phyloP scores from a whole-genome alignment of 768 basidiomycete genomes.

The Amanita polypyramis region DNA sequence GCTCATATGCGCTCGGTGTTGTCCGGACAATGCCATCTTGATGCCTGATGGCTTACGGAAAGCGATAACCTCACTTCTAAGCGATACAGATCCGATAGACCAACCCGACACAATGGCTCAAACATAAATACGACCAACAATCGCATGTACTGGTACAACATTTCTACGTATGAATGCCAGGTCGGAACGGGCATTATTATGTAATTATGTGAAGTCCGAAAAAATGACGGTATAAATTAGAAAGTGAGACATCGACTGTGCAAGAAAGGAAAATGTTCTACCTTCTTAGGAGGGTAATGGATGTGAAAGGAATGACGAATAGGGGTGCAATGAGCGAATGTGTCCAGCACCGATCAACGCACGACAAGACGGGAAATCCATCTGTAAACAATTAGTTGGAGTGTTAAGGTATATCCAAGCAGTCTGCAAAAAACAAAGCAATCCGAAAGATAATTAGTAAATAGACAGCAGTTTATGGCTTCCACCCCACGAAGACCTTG shows the following conservation, averaged over 20 bases:
- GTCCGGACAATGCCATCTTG: background rate
- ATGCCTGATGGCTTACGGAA: too few relatives aligned
- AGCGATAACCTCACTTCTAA: background rate
- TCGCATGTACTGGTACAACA: background rate
- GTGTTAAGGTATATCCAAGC: background rate
- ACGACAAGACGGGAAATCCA: background rate
- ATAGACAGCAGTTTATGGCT: conserved; percentile 15
- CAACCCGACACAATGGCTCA: background rate
- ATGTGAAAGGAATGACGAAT: conserved; percentile 6
- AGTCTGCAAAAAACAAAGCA: background rate
- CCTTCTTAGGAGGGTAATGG: conserved; percentile 6
- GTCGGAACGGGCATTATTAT: background rate
- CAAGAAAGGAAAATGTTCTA: conserved; percentile 9
- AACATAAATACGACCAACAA: background rate
- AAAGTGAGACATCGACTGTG: background rate
- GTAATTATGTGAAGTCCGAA: background rate
- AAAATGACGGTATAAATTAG: background rate
- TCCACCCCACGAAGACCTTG: conserved; percentile 51
- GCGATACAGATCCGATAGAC: background rate
- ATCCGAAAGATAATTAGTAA: background rate
- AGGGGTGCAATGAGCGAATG: conserved; percentile 11
- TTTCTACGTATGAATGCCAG: background rate
- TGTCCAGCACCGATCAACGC: background rate
- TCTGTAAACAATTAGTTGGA: background rate
- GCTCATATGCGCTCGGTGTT: too few relatives aligned